Conservation (phyloP, 768 basidiomycete genomes). For the Mycena epipterygia region DNA sequence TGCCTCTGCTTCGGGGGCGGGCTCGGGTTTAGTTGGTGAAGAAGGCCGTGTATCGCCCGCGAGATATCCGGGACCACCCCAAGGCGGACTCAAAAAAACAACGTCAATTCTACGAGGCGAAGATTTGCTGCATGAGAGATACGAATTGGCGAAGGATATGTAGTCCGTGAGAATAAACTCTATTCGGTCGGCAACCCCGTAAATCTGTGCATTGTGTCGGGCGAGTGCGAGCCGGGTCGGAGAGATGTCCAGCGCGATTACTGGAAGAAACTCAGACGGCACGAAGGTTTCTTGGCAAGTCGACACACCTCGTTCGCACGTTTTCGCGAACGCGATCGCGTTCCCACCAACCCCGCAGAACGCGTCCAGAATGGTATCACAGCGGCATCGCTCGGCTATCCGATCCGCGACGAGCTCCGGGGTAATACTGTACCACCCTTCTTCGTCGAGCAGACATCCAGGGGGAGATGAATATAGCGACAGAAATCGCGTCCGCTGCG, state of each 20-base stretch:
- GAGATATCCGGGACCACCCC: slow-evolving; percentile 90
- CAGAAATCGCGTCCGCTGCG: slow-evolving; percentile 87
- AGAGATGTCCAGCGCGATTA: slow-evolving; percentile 94
- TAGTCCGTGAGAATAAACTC: slow-evolving; percentile 95
- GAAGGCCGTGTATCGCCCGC: slow-evolving; percentile 45
- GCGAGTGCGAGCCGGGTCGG: slow-evolving; percentile 90
- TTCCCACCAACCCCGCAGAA: slow-evolving; percentile 99
- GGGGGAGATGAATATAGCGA: slow-evolving; percentile 75
- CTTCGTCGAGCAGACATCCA: slow-evolving; percentile 91
- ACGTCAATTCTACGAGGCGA: slow-evolving; percentile 80
- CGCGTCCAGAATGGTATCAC: slow-evolving; percentile 88
- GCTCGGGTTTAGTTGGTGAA: slow-evolving; percentile 31
- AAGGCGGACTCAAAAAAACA: slow-evolving; percentile 94
- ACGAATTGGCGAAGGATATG: slow-evolving; percentile 78
- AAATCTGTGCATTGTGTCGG: slow-evolving; percentile 92
- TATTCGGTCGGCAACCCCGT: slow-evolving; percentile 95
- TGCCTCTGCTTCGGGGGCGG: slow-evolving; percentile 19
- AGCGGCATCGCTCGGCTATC: slow-evolving; percentile 93
- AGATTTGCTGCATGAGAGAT: slow-evolving; percentile 46
- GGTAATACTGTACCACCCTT: slow-evolving; percentile 99
- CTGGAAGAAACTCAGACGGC: slow-evolving; percentile 54
- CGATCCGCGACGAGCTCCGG: slow-evolving; percentile 93
- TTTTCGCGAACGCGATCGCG: slow-evolving; percentile 95
- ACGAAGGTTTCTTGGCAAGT: too few species aligned
- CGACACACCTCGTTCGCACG: slow-evolving; percentile 87